These are phyloP conservation scores for Alternaria rosae DNA, from an alignment of 2,329 filamentous ascomycete species.

Conservation along the genomic window DNA sequence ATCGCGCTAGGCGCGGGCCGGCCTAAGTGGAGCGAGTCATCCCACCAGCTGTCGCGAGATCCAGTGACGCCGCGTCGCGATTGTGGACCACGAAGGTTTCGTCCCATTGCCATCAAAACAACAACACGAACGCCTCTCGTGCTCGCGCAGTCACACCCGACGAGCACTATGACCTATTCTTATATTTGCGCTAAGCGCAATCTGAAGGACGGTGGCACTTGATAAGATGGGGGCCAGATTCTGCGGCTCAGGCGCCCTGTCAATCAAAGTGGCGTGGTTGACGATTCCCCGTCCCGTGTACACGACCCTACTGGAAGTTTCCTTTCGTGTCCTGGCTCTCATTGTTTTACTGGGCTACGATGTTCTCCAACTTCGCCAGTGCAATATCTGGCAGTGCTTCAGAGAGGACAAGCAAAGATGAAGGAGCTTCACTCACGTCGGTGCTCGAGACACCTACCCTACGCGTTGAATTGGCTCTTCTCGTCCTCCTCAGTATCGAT, in stretches of 20 bases:
- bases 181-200: neutral
- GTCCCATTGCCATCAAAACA: neutral
- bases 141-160: neutral
- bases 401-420: slow-evolving; percentile 22
- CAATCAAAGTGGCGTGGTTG: neutral
- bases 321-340: neutral
- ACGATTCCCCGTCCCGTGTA: neutral
- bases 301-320: neutral
- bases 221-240: neutral
- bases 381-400: slow-evolving; percentile 3
- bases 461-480: slow-evolving; percentile 54
- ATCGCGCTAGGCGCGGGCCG: neutral
- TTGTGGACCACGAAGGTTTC: neutral
- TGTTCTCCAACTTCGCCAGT: slow-evolving; percentile 3
- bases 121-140: neutral
- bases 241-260: slow-evolving; percentile 1
- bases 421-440: slow-evolving; percentile 40
- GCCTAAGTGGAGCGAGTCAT: neutral
- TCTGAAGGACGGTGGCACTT: neutral
- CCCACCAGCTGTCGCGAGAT: neutral
- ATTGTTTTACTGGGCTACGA: neutral
- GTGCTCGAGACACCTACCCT: slow-evolving; percentile 54
- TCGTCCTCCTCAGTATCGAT: slow-evolving; percentile 56
- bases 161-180: neutral
- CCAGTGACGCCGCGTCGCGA: neutral